Evolutionary conservation across 306 rosid species (phyloP).

Genomic region (Acacia crassicarpa): DNA sequence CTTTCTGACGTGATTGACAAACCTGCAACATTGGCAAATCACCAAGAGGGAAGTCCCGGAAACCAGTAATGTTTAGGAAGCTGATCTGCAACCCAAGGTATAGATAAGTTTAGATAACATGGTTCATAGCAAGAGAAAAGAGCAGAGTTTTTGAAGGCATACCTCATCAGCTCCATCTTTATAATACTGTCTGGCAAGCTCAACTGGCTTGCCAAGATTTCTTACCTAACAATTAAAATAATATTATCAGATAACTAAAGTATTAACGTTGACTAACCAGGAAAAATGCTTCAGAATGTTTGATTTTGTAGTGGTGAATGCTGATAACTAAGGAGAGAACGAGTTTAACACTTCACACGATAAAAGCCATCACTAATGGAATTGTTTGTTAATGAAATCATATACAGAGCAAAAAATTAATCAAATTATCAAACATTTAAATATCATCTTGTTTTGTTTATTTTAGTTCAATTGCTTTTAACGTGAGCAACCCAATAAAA

Average conservation of each 20-base stretch:
- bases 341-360: neutral
- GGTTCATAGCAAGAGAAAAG: neutral
- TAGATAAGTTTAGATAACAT: constrained; percentile 26
- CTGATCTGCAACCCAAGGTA: constrained; percentile 61
- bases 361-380: neutral
- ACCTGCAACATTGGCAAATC: constrained; percentile 99
- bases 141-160: constrained; percentile 31
- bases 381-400: neutral
- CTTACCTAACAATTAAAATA: constrained; percentile 61
- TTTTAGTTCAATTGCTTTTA: neutral
- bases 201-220: constrained; percentile 96
- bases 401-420: neutral
- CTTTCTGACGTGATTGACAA: constrained; percentile 10
- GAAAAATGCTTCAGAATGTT: neutral
- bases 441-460: neutral
- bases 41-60: constrained; percentile 95
- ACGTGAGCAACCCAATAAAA: constrained; percentile 7
- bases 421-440: neutral
- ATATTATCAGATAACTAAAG: constrained; percentile 24
- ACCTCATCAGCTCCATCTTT: constrained; percentile 98
- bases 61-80: constrained; percentile 91
- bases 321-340: neutral
- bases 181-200: constrained; percentile 93
- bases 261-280: too few relatives aligned
- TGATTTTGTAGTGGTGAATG: neutral